phyloP scores from a whole-genome alignment of 148 eudicot genomes.

The Persicaria tinctoria region DNA sequence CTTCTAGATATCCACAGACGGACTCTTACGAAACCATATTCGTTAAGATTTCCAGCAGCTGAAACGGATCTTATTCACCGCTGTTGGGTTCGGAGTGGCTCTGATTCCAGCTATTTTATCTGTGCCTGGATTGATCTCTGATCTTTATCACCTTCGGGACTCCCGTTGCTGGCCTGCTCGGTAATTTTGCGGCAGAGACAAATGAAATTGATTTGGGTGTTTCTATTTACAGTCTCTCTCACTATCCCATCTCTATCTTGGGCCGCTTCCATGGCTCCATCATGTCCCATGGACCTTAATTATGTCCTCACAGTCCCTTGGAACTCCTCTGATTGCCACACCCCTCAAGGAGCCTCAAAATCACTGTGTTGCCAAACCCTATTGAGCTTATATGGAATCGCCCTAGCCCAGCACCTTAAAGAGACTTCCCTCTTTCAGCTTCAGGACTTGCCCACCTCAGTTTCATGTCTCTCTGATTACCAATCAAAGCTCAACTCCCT shows the following conservation, averaged over 20 bases:
- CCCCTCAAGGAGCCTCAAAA: conserved; percentile 6
- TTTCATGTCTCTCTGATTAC: conserved; percentile 44
- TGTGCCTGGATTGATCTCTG: background rate
- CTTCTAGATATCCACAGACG: background rate
- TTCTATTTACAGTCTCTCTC: background rate
- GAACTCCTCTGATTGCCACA: conserved; percentile 35
- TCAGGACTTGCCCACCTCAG: conserved; percentile 39
- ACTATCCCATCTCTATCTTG: background rate
- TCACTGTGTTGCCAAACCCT: conserved; percentile 58
- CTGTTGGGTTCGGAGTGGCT: background rate
- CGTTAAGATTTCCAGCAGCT: background rate
- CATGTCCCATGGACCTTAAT: conserved; percentile 49
- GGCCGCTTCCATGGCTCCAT: background rate
- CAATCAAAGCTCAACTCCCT: conserved; percentile 43
- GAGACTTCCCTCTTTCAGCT: conserved; percentile 42
- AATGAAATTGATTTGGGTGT: conserved; percentile 12
- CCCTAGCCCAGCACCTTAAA: conserved; percentile 41
- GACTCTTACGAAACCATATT: background rate
- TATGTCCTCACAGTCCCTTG: conserved; percentile 43
- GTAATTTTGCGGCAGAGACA: conserved; percentile 1
- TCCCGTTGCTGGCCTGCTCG: background rate
- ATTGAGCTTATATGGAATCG: conserved; percentile 51
- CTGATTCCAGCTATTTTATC: background rate
- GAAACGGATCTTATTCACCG: background rate
- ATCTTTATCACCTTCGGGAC: background rate